Base-by-base conservation (phyloP, 352 stramenopile species). In the Globisporangium abappressorium region DNA sequence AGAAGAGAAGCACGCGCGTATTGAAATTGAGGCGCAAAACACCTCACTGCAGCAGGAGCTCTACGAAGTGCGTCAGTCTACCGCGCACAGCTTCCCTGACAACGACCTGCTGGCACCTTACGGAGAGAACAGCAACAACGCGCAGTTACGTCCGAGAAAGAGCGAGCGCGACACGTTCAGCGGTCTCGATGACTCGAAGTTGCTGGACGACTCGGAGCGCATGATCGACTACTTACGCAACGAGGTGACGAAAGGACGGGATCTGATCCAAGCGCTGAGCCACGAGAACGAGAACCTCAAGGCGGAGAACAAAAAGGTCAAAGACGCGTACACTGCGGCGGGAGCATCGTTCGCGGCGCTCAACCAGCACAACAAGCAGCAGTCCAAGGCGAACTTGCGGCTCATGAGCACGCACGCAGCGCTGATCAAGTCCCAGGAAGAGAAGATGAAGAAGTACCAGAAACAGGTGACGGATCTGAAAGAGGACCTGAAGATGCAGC, bases 311-410 rank as follows among this genome's bases (percentile, higher is more conserved):
- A 93, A 93, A 69, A 92, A 92, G 63, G 85, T 95, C n/a, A 92
- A 97, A 76, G 91, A 98, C 75, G 92, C 93, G 2, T 98, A 98
- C 79, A 95, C 90, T 14, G 91, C 90, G 63, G 92, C 93, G 5
- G 88, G 91, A n/a, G 90, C 88, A 54, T 97, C 91, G 5, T 98
- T 98, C 69, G 86, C 90, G 15, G 89, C 92, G 12, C 76, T 98
- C 2, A 98, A 98, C 64, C 90, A 98, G 77, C 92, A 98, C 74
- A 96, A 97, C 64, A 98, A 98, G 66, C 91, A 98, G 64, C 85
- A 98, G 46, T 97, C 87, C n/a, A 96, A 96, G 68, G 89, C 88
- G 0, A 98, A 98, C 57, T 63, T 92, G n/a, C 87, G 94, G 6
- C 76, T 98, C 69, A 92, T 96, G 79, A 94, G 84, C 59, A 95